phyloP scores from a whole-genome alignment of 2,329 filamentous ascomycete genomes.

The Alternaria angustiovoidea region DNA sequence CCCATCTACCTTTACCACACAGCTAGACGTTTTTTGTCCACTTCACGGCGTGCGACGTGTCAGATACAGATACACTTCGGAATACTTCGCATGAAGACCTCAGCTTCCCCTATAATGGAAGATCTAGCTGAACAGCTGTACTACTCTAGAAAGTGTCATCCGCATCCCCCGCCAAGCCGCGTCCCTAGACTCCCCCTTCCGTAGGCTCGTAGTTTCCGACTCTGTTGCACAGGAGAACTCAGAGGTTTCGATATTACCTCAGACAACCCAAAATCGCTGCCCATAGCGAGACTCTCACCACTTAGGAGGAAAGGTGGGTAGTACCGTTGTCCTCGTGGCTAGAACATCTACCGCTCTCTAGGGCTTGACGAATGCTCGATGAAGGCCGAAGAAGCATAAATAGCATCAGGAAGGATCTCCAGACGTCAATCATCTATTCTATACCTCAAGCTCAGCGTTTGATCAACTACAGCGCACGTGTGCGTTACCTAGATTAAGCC shows the following conservation, averaged over 20 bases:
- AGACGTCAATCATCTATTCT: constrained; percentile 16
- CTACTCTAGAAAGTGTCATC: constrained; percentile 13
- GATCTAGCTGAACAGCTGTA: constrained; percentile 7
- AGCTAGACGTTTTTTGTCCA: constrained; percentile 5
- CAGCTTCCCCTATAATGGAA: neutral
- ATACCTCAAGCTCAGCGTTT: constrained; percentile 13
- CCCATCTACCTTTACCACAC: constrained; percentile 13
- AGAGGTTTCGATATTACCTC: constrained; percentile 14
- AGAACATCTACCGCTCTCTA: constrained; percentile 17
- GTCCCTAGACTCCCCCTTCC: neutral
- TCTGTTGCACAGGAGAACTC: constrained; percentile 6
- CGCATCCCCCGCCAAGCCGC: constrained; percentile 3
- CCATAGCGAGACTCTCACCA: constrained; percentile 1
- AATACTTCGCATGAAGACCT: constrained; percentile 2
- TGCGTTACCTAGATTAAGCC: constrained; percentile 22
- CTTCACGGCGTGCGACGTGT: constrained; percentile 9
- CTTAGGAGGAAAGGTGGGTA: constrained; percentile 13
- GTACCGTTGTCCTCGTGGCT: constrained; percentile 19
- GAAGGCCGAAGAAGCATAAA: constrained; percentile 6
- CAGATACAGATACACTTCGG: neutral
- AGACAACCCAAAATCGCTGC: constrained; percentile 7
- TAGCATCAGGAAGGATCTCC: constrained; percentile 13
- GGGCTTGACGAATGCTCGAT: constrained; percentile 12
- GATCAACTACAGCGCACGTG: constrained; percentile 22
- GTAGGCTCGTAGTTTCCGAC: constrained; percentile 10